Base-by-base conservation (phyloP, 2,329 filamentous ascomycete genomes). In the Fusarium staphyleae region DNA sequence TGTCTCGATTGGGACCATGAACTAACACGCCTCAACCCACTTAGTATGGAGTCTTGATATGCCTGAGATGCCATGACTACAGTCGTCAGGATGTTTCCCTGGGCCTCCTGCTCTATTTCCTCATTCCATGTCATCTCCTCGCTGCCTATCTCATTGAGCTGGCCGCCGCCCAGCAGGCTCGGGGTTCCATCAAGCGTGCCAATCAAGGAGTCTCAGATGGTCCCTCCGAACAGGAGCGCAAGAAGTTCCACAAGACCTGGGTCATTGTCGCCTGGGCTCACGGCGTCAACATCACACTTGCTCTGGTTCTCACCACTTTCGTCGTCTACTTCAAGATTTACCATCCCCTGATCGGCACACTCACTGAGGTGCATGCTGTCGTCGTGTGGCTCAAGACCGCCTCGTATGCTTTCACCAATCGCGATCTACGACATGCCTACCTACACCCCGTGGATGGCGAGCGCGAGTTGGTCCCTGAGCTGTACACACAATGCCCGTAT, bases 351-450 rank as follows among this genome's bases (percentile, higher is more conserved):
- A 96, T 99, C 65, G 95, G 95, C 34, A 96, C 92, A 1, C 77
- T 96, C 41, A 92, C 90, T 60, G 90, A 98, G 74, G 76, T 96
- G 55, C 95, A 99, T 71, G 92, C 93, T 60, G 87, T 98, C 67
- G 90, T 98, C 48, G 93, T 98, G 43, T 97, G 93, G 88, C 83
- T 99, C 67, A 99, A 99, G 78, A 93, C 90, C 26, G 90, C 91
- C 60, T 97, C 93, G 0, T 99, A 98, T 70, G 95, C 93, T 18
- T 90, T 98, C 68, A 98, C 95, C 19, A 99, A 99, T 74, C 87
- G 95, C 60, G 95, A 99, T 71, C 84, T 99, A 28, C 89, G 95
- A 33, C 91, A 96, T 70, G 91, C 93, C 14, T 91, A 91, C 70
- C 82, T 98, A 16, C 90, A 96, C 68, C 90, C 91, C 2, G 78